A percentile compares a stretch with the other conserved stretches of the same genome.
These are phyloP conservation scores for Paecilomyces dactylethromorphus DNA, from an alignment of 2,329 filamentous ascomycete genomes.

Conservation along the genomic window DNA sequence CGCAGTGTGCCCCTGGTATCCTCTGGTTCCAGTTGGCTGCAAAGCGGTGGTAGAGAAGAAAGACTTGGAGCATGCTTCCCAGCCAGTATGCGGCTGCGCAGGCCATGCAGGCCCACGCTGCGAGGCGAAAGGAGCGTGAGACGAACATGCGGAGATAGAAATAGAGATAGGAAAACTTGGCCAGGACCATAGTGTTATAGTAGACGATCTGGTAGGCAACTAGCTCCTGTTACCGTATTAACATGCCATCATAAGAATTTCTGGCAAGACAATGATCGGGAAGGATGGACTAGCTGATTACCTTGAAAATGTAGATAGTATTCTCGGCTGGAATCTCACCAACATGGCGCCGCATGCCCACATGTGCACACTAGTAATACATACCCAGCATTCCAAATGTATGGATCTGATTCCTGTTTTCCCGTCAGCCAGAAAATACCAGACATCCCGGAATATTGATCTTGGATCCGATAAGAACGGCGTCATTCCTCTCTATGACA, in stretches of 20 bases:
- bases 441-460: too few relatives aligned
- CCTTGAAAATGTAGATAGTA: too few relatives aligned
- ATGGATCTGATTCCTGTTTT: too few relatives aligned
- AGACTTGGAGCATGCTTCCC: constrained; percentile 19
- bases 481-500: constrained; percentile 2
- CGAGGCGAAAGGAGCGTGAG: constrained; percentile 22
- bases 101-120: constrained; percentile 17
- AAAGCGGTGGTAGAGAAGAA: constrained; percentile 13
- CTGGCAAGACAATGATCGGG: too few relatives aligned
- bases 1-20: constrained; percentile 12
- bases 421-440: too few relatives aligned
- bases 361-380: too few relatives aligned
- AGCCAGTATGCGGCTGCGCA: constrained; percentile 21
- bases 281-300: too few relatives aligned
- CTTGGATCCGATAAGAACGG: not conserved
- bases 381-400: too few relatives aligned
- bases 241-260: too few relatives aligned
- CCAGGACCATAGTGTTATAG: constrained; percentile 20
- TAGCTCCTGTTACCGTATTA: constrained; percentile 8
- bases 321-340: too few relatives aligned
- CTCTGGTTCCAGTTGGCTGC: constrained; percentile 12
- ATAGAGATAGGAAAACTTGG: constrained; percentile 23
- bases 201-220: constrained; percentile 19
- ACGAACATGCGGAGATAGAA: constrained; percentile 25
- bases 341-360: too few relatives aligned